Evolutionary conservation across 441 rosid species (phyloP), one percentile per base, ranked within the genome.

Genomic region (Populus hybrid): DNA sequence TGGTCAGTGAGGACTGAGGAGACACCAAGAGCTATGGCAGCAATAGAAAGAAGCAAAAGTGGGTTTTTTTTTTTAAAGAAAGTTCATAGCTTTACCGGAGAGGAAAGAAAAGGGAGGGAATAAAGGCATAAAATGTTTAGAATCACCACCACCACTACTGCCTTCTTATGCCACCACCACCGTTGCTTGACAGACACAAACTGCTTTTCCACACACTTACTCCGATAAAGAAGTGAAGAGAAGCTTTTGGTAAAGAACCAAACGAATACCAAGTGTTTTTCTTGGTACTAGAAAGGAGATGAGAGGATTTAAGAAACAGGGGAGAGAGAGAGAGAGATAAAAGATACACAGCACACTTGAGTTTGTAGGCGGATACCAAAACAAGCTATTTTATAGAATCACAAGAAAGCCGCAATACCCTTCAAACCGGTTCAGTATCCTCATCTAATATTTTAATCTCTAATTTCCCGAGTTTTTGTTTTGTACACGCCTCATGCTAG

Each of bases 361-460:
- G 28, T 21, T 21, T 61, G 65, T 21, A 31, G 78, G 75, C 42
- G 79, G 42, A 72, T 16, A 33, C 26, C 71, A 9, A 33, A 68
- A 68, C 71, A 29, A 35, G 76, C 88, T 78, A 28, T 79, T 84
- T 90, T 91, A 89, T 91, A 91, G 90, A 89, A 87, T 84, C 79
- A 76, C 79, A 31, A 76, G 75, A 64, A 77, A 26, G 85, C 83
- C 85, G 76, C 77, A 80, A 78, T 59, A 65, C 61, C 79, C 24
- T 18, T 64, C 23, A 78, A 69, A 68, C 83, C 80, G 42, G 69
- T 84, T 81, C 69, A 42, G 72, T 18, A 6, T 40, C 45, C 65
- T 6, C 4, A 36, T 64, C 23, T 36, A 6, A 61, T 12, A 11
- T 24, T 45, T 29, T 56, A 14, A 28, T 29, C 4, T 29, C 7